phyloP scores from a whole-genome alignment of 1,139 yeast species.

The Geotrichum reessii region DNA sequence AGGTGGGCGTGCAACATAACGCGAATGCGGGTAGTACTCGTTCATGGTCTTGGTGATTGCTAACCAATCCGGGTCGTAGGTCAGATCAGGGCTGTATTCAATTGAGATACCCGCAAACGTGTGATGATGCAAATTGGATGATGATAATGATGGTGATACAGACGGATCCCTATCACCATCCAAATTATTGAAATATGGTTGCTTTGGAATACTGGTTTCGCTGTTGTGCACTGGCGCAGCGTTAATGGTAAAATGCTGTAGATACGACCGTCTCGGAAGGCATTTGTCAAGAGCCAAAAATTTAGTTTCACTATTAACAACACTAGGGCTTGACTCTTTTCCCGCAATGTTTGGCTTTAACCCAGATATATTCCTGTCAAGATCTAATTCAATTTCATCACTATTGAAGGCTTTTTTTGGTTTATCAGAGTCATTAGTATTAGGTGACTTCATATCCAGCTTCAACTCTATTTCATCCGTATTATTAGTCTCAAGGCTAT shows the following conservation, averaged over 20 bases:
- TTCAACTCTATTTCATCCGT: conserved; percentile 13
- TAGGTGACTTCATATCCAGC: not conserved
- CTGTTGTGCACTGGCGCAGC: not conserved
- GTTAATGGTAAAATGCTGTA: conserved; percentile 42
- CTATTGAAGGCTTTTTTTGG: not conserved
- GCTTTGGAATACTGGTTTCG: not conserved
- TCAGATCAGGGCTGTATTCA: conserved; percentile 17
- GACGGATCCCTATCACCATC: not conserved
- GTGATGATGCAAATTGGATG: not conserved
- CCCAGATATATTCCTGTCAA: not conserved
- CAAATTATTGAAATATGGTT: not conserved
- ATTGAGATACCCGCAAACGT: not conserved
- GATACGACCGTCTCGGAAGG: conserved; percentile 52
- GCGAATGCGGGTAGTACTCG: conserved; percentile 22
- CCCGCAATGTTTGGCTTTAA: too few relatives aligned
- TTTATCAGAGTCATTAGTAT: not conserved
- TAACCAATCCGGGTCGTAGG: conserved; percentile 39
- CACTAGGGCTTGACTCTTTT: not conserved
- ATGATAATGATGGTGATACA: too few relatives aligned
- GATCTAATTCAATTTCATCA: not conserved
- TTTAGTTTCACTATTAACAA: conserved; percentile 38
- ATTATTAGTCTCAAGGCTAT: not conserved
- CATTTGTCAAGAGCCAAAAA: conserved; percentile 87
- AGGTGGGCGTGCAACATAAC: not conserved
- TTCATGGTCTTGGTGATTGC: conserved; percentile 34